Evolutionary conservation across 495 filamentous ascomycete species (phyloP).

Genomic region (Aspergillus olivimuriae): DNA sequence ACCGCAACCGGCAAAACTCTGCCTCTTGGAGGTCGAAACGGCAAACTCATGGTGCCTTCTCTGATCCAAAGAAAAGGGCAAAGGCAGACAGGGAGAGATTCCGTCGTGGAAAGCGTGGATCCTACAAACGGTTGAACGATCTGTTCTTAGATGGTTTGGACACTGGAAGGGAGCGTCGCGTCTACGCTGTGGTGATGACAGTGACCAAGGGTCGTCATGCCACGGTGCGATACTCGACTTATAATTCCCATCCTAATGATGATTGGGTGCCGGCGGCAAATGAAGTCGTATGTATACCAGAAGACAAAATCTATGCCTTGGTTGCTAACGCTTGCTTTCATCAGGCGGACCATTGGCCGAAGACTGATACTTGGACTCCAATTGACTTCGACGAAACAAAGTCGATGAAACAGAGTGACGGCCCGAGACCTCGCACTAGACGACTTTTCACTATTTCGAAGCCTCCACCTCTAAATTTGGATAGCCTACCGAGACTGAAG

Average conservation of each 20-base stretch:
- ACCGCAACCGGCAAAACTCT: too few species aligned
- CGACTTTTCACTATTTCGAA: conserved; percentile 3
- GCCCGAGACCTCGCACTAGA: neutral
- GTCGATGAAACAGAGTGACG: neutral
- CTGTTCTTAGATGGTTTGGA: conserved; percentile 3
- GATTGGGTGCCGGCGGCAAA: conserved; percentile 1
- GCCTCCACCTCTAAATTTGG: neutral
- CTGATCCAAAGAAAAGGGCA: neutral
- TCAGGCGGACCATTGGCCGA: conserved; percentile 1
- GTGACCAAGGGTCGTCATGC: neutral
- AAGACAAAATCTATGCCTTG: neutral
- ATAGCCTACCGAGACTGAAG: neutral
- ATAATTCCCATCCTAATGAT: conserved; percentile 6
- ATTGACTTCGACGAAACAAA: neutral
- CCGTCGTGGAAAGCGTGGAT: neutral
- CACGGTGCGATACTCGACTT: neutral
- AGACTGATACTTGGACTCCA: conserved; percentile 3
- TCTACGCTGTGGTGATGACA: conserved; percentile 1
- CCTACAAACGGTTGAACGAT: conserved; percentile 1
- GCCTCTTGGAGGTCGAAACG: conserved; percentile 3
- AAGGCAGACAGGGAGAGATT: conserved; percentile 5
- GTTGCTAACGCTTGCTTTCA: too few species aligned
- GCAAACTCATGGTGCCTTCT: neutral
- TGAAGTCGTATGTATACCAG: conserved; percentile 5
- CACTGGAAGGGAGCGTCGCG: conserved; percentile 2